These are phyloP conservation scores for Cardamine resedifolia DNA, from an alignment of 345 rosid genomes.

Conservation along the genomic window DNA sequence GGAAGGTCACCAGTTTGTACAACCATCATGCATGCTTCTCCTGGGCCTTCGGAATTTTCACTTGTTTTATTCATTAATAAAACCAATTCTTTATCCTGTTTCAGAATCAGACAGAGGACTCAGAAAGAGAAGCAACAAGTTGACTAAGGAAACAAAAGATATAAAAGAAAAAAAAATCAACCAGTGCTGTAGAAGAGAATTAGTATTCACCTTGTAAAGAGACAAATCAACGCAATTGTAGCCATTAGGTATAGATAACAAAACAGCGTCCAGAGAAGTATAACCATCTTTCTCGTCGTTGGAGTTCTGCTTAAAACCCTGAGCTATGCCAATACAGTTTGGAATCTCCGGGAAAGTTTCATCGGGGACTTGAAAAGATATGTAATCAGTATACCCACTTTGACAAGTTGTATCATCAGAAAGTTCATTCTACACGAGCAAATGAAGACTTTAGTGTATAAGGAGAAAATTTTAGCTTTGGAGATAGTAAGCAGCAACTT, in stretches of 20 bases:
- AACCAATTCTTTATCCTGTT: conserved; percentile 74
- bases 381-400: conserved; percentile 56
- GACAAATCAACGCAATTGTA: conserved; percentile 74
- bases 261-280: conserved; percentile 57
- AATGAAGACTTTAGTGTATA: not conserved
- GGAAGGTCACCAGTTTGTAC: conserved; percentile 66
- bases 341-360: conserved; percentile 48
- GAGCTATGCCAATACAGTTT: conserved; percentile 61
- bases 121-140: conserved; percentile 7
- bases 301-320: conserved; percentile 50
- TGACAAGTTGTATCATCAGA: conserved; percentile 37
- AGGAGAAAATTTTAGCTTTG: conserved; percentile 23
- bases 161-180: not conserved
- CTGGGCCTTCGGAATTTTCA: conserved; percentile 53
- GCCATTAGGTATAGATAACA: conserved; percentile 63
- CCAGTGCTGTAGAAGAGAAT: not conserved
- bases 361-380: conserved; percentile 62
- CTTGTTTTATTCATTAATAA: conserved; percentile 55
- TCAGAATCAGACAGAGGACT: conserved; percentile 21
- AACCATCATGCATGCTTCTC: conserved; percentile 81
- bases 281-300: conserved; percentile 41
- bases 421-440: conserved; percentile 45
- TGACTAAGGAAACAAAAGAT: not conserved
- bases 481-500: conserved; percentile 11
- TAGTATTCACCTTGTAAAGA: conserved; percentile 68